Conservation (phyloP, 805 yeast species). For the Sugiyamaella valdiviana region DNA sequence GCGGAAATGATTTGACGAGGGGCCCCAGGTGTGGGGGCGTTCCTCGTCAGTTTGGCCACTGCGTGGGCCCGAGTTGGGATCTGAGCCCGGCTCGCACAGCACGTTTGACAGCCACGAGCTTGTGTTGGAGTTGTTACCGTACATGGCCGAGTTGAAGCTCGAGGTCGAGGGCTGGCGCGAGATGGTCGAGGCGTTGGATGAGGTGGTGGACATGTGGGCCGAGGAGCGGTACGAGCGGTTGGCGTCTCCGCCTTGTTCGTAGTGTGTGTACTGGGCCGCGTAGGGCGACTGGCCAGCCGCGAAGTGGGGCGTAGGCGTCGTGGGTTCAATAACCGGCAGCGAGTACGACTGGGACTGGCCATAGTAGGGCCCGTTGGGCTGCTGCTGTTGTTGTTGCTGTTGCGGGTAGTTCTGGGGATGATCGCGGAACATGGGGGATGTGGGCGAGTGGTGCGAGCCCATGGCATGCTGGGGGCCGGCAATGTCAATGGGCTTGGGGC, state of each 20-base stretch:
- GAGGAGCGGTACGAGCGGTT: constrained; percentile 13
- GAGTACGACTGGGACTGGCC: constrained; percentile 8
- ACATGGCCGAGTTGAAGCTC: constrained; percentile 18
- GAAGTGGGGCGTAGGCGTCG: constrained; percentile 11
- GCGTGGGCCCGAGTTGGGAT: constrained; percentile 5
- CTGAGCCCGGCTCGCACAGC: constrained; percentile 15
- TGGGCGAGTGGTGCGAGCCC: constrained; percentile 12
- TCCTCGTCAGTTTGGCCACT: constrained; percentile 19
- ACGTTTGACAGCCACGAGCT: constrained; percentile 26
- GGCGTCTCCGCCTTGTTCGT: constrained; percentile 3
- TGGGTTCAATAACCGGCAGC: constrained; percentile 2
- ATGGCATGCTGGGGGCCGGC: constrained; percentile 4
- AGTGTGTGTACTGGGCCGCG: constrained; percentile 1
- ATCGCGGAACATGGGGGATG: constrained; percentile 14
- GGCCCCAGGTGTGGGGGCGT: constrained; percentile 29
- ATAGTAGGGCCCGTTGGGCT: constrained; percentile 8
- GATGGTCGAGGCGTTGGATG: constrained; percentile 9
- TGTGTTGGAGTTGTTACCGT: constrained; percentile 18
- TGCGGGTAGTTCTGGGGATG: constrained; percentile 3
- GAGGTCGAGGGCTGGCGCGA: constrained; percentile 18
- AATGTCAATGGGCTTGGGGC: constrained; percentile 17
- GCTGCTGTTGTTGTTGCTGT: constrained; percentile 13
- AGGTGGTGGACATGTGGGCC: constrained; percentile 10
- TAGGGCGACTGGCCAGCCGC: too few relatives aligned
- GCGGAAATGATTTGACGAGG: constrained; percentile 20